Base-by-base conservation (phyloP, 1,284 basidiomycete genomes). In the Trichosporon sp. region DNA sequence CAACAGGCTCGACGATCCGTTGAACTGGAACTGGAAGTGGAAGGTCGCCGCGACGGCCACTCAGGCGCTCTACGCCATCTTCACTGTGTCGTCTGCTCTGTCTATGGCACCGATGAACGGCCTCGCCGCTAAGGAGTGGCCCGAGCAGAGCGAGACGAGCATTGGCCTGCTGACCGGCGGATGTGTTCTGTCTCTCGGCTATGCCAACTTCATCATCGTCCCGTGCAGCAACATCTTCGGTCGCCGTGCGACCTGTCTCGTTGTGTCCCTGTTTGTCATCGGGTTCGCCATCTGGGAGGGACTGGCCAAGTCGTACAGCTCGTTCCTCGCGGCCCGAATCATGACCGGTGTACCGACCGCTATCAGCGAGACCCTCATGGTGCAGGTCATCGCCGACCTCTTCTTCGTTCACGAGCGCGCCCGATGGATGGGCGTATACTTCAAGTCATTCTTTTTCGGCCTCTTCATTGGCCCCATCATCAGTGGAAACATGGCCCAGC, bases 321-420 rank as follows among this genome's bases (percentile, higher is more conserved):
- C 27, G 2, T 64, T 67, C 49, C 44, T 67, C 23, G 63, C 58
- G 3, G 7, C 31, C 0, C 59, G 63, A 4, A 57, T 61, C n/a
- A 27, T 69, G 52, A 66, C 54, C 3, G 67, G 67, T 8, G 19
- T 68, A 13, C 58, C 61, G 23, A 64, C 62, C 1, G 62, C 64
- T 1, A 58, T 52, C 44, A 61, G 59, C 56, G 59, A 63, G 60
- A 63, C 62, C 3, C 27, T 62, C 27, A 63, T 63, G 62, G 62
- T 63, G 19, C 62, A 63, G 36, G 56, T 65, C 32, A 62, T 68
- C 23, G 64, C 64, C 1, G 67, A 68, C 57, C 11, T 64, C 33
- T 66, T 64, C 57, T 68, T 68, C 60, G 31, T 68, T 13, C 67
- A 68, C 57, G 59, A 68, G 62, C 58, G 67, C 21, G 67, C 62